These are phyloP conservation scores for Exsudoporus frostii DNA, from an alignment of 768 basidiomycete genomes.

Conservation along the genomic window DNA sequence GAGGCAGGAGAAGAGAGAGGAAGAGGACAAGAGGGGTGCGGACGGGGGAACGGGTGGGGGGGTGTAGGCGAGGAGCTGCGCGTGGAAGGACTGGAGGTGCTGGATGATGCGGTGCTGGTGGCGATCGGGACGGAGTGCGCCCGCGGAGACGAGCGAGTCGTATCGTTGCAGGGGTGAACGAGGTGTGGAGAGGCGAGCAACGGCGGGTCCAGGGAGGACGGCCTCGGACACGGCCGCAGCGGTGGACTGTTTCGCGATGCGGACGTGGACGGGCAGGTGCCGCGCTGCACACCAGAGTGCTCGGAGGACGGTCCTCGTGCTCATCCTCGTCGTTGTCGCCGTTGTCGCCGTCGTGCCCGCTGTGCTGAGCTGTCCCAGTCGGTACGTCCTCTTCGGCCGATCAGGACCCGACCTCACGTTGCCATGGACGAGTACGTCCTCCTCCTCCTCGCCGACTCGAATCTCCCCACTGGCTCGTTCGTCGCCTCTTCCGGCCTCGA, in stretches of 20 bases:
- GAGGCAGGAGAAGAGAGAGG: conserved; percentile 25
- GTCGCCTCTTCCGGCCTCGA: conserved; percentile 94
- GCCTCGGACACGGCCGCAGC: background rate
- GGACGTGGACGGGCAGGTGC: background rate
- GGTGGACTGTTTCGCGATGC: conserved; percentile 14
- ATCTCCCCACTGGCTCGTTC: conserved; percentile 96
- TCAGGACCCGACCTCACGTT: background rate
- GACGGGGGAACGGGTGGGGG: conserved; percentile 56
- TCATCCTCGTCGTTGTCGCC: conserved; percentile 1
- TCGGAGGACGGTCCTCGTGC: background rate
- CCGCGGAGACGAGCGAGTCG: conserved; percentile 45
- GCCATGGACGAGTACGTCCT: conserved; percentile 53
- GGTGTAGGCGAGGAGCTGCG: conserved; percentile 63
- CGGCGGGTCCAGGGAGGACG: background rate
- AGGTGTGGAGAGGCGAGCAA: background rate
- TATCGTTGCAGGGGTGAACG: conserved; percentile 38
- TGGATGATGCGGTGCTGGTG: conserved; percentile 84
- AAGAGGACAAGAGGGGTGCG: conserved; percentile 27
- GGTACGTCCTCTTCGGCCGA: background rate
- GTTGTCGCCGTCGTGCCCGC: background rate
- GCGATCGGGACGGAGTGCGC: conserved; percentile 66
- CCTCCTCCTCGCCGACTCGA: conserved; percentile 83
- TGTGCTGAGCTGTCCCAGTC: background rate
- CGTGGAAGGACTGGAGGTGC: conserved; percentile 77
- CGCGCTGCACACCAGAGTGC: background rate